These are phyloP conservation scores for Populus hybrid DNA, from an alignment of 441 rosid genomes.

Conservation along the genomic window DNA sequence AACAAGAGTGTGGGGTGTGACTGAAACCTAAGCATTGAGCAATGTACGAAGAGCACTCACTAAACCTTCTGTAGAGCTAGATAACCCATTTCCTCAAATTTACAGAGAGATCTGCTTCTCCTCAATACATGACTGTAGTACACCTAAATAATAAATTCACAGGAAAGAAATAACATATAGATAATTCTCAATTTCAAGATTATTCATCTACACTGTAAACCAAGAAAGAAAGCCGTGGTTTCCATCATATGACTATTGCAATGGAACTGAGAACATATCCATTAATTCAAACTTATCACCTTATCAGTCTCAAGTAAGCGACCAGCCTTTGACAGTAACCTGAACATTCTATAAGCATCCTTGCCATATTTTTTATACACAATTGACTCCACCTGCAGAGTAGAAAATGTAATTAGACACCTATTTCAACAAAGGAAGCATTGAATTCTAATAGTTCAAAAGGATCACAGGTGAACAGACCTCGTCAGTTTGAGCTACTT, in stretches of 20 bases:
- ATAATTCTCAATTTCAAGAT: not conserved
- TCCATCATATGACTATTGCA: not conserved
- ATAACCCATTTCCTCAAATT: not conserved
- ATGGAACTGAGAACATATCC: not conserved
- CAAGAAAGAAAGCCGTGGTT: not conserved
- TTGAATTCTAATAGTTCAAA: slow-evolving; percentile 6
- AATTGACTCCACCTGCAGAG: slow-evolving; percentile 66
- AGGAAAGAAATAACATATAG: not conserved
- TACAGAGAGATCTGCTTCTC: not conserved
- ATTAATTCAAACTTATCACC: slow-evolving; percentile 33
- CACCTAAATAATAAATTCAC: not conserved
- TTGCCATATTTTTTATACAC: slow-evolving; percentile 68
- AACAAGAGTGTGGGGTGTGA: not conserved
- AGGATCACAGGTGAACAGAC: slow-evolving; percentile 34
- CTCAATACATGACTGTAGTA: not conserved
- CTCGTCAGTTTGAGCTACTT: slow-evolving; percentile 76
- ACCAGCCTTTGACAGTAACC: slow-evolving; percentile 52
- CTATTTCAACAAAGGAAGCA: slow-evolving; percentile 8
- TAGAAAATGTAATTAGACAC: slow-evolving; percentile 16
- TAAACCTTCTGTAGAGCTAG: not conserved
- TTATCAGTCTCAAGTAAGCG: slow-evolving; percentile 70
- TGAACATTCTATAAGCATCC: slow-evolving; percentile 76
- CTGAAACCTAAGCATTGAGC: not conserved
- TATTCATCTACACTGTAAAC: not conserved
- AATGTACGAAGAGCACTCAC: not conserved